A percentile compares a stretch with the other conserved stretches of the same genome.
Conservation (phyloP, 202 grass and related monocot species). For the Setaria viridis region DNA sequence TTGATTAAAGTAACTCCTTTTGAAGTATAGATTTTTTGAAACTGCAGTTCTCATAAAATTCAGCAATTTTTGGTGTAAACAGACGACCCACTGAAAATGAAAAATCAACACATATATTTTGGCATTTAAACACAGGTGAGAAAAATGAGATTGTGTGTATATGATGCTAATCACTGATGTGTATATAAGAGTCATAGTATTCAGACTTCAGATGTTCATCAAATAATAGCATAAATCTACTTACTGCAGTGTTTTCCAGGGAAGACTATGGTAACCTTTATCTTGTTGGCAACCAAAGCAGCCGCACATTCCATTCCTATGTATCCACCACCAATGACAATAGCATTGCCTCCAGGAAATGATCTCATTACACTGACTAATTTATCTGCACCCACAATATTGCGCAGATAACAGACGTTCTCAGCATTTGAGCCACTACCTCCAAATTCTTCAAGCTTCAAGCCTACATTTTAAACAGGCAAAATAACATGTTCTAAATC, state of each 20-base stretch:
- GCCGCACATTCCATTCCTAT: conserved; percentile 95
- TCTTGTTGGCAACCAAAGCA: conserved; percentile 70
- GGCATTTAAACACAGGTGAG: background rate
- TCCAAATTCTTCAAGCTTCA: conserved; percentile 75
- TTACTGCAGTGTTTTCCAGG: conserved; percentile 88
- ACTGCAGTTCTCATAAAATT: conserved; percentile 75
- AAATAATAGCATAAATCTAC: conserved; percentile 31
- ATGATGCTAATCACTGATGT: background rate
- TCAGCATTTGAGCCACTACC: conserved; percentile 61
- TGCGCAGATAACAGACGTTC: conserved; percentile 83
- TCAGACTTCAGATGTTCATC: background rate
- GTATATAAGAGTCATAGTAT: background rate
- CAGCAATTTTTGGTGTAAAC: conserved; percentile 78
- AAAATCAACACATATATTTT: background rate
- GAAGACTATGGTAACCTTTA: conserved; percentile 89
- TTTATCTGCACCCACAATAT: conserved; percentile 71
- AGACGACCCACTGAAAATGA: conserved; percentile 64
- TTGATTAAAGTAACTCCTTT: conserved; percentile 84
- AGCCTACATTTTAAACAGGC: conserved; percentile 48
- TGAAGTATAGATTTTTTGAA: conserved; percentile 42
- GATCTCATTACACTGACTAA: conserved; percentile 65
- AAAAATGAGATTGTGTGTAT: too few relatives aligned
- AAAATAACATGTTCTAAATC: background rate
- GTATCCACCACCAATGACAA: conserved; percentile 89
- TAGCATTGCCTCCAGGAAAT: conserved; percentile 61